Conservation (phyloP, 2,329 filamentous ascomycete genomes). For the Teratosphaeria destructans region DNA sequence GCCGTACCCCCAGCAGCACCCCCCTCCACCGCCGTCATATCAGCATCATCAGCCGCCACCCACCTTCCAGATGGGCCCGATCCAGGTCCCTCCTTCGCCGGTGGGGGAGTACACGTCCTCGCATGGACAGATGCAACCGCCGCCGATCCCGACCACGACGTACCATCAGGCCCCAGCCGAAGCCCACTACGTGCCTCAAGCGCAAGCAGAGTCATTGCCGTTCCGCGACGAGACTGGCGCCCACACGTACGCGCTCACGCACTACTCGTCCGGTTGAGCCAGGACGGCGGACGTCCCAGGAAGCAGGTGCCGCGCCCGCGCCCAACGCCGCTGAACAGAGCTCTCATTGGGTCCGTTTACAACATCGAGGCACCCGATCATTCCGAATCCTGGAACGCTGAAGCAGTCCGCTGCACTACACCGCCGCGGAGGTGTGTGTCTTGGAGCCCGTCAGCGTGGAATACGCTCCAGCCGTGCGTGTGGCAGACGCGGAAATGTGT, state of each 20-base stretch:
- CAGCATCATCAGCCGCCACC: slow-evolving; percentile 10
- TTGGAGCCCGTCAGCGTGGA: too few relatives aligned
- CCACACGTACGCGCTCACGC: not conserved
- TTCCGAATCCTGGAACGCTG: too few relatives aligned
- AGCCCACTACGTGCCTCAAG: slow-evolving; percentile 8
- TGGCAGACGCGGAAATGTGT: not conserved
- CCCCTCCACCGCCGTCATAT: not conserved
- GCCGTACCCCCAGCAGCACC: slow-evolving; percentile 1
- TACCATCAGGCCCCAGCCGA: slow-evolving; percentile 13
- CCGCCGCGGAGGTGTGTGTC: too few relatives aligned
- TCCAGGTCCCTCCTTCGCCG: slow-evolving; percentile 11
- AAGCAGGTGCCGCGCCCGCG: not conserved
- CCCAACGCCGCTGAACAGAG: not conserved
- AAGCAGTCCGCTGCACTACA: too few relatives aligned
- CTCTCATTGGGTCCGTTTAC: too few relatives aligned
- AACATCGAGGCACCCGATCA: too few relatives aligned
- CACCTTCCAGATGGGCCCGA: slow-evolving; percentile 12
- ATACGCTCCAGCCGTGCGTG: too few relatives aligned
- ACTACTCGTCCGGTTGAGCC: slow-evolving; percentile 3
- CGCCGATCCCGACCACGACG: slow-evolving; percentile 12
- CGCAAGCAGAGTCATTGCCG: slow-evolving; percentile 1
- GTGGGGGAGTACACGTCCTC: slow-evolving; percentile 12
- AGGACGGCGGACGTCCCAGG: not conserved
- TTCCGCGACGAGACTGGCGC: not conserved
- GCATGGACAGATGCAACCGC: slow-evolving; percentile 19